Evolutionary conservation across 331 rosid species (phyloP), one percentile per base, ranked within the genome.

Genomic region (Telfairia occidentalis): DNA sequence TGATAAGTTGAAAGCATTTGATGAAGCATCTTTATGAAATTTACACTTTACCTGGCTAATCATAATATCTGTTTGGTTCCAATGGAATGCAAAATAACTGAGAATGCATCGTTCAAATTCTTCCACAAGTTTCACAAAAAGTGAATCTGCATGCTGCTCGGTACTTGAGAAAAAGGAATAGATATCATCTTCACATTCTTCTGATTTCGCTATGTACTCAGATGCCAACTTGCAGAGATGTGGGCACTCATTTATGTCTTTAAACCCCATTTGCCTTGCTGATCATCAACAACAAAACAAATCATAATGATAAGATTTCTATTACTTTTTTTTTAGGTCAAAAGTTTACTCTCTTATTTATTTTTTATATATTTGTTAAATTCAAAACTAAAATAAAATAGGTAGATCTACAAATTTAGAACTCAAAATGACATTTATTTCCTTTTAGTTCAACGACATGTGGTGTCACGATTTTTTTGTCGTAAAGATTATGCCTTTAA

Each of bases 51-150:
- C 95, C 91, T 89, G 95, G 73, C 77, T 85, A 71, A 89, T 84
- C 95, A 82, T 84, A 55, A 87, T 57, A 76, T 89, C 97, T 24
- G 92, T 90, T 42, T 81, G 83, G 52, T 82, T 84, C 97, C 96
- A 94, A 79, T 94, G 98, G 79, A 91, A 94, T 26, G 96, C 91
- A 77, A 90, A 90, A 83, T 91, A 91, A 83, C 96, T 94, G 24
- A 94, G 96, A 75, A 89, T 94, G 82, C 98, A 94, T 82, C 97
- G 83, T 86, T 94, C 98, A 75, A 94, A 91, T 83, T 95, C 99
- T 81, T 94, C 98, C 60, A 94, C 92, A 55, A 91, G 98, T 86
- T 94, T 94, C 61, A 95, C 99, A 58, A 81, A 89, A 6, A 95
- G 92, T 0, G 99, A 95, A 92, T 92, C 96, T 0, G 89, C 97